Base-by-base conservation (phyloP, 2,329 filamentous ascomycete genomes). In the Paecilomyces fulvus region DNA sequence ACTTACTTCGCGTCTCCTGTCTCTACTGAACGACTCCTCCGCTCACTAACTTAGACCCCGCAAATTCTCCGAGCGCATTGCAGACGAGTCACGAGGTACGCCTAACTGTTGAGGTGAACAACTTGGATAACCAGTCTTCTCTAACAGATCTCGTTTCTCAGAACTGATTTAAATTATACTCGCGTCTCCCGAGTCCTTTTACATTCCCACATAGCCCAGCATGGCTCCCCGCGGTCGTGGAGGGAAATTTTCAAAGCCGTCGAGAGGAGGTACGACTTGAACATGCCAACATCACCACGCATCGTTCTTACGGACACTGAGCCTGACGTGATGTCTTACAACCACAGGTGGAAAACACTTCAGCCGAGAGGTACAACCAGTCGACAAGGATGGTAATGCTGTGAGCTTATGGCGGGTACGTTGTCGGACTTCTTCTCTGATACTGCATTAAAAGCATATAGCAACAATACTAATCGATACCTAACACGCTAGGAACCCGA, bases 331-430 rank as follows among this genome's bases (percentile, higher is more conserved):
- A 8, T 37, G 8, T 46, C 21, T 20, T 43, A 25, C 11, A n/a
- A 30, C 12, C 49, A 20, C 62, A 96, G 92, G 92, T 60, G 94
- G 94, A 69, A 96, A 96, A 77, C 87, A 95, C 70, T 99, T 95
- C 78, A 96, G 92, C 63, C 88, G 90, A 63, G 87, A 96, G 72
- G 85, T 97, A 51, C 86, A 89, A 73, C 92, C 92, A 20, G 77
- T 94, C 67, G 92, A 96, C 68, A 86, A 86, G 64, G 89, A 97
- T 69, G 94, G 92, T 65, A 94, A 94, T 68, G 85, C 90, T 64
- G 80, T 92, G 60, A 86, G 88, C 79, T 92, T 96, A 83, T 96
- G 92, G 89, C 85, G 83, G 70, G 83, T 85, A 70, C 76, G 83
- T 68, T 7, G 25, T 28, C 7, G 25, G 25, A 28, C 4, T 28